Percentiles rank a stretch among this genome's conserved stretches.
Conservation (phyloP, 169 alveolate species). For the Eimeria falciformis region DNA sequence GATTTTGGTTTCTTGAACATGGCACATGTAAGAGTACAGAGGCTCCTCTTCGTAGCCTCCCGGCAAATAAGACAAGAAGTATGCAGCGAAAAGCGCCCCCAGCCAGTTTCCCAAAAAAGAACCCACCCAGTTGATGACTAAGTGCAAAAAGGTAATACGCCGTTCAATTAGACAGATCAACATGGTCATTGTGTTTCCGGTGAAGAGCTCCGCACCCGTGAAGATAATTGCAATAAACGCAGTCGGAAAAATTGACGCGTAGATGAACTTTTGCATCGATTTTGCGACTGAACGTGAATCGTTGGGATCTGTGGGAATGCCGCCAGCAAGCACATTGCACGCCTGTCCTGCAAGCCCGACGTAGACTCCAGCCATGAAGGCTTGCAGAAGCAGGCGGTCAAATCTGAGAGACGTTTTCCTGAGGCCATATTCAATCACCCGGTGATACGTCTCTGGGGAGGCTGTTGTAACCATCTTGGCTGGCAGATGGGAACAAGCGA, state of each 20-base stretch:
- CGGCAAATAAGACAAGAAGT: slow-evolving; percentile 59
- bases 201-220: slow-evolving; percentile 75
- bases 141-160: slow-evolving; percentile 41
- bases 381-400: slow-evolving; percentile 66
- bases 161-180: slow-evolving; percentile 20
- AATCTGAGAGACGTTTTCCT: slow-evolving; percentile 43
- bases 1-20: background rate
- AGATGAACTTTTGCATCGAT: slow-evolving; percentile 57
- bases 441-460: slow-evolving; percentile 47
- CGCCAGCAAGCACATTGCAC: slow-evolving; percentile 57
- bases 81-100: slow-evolving; percentile 54
- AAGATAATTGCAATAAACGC: slow-evolving; percentile 65
- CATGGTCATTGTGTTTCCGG: slow-evolving; percentile 77
- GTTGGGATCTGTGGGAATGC: background rate
- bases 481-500: background rate
- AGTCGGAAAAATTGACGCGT: slow-evolving; percentile 59
- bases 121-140: slow-evolving; percentile 64
- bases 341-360: slow-evolving; percentile 66
- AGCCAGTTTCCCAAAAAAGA: slow-evolving; percentile 51
- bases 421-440: slow-evolving; percentile 50
- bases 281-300: slow-evolving; percentile 19
- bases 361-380: slow-evolving; percentile 74
- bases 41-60: slow-evolving; percentile 42
- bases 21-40: slow-evolving; percentile 2
- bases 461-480: slow-evolving; percentile 60